Conservation (phyloP, 164 flowering plant species). For the Saururus chinensis region DNA sequence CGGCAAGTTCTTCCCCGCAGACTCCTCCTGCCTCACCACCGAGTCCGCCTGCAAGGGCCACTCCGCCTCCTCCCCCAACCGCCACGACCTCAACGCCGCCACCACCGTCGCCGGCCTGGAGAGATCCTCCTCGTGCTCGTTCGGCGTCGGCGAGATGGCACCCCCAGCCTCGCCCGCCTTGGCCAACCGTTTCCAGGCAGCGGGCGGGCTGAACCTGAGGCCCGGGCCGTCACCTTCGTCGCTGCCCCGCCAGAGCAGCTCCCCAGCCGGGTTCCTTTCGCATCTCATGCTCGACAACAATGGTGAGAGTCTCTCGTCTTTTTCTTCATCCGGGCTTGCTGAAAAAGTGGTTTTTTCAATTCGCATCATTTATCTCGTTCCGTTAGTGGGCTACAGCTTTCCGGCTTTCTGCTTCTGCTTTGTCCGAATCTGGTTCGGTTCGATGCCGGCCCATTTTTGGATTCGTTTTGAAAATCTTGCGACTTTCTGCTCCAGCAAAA, state of each 20-base stretch:
- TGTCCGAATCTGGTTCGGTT: too few relatives aligned
- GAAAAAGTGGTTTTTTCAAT: neutral
- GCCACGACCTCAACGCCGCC: neutral
- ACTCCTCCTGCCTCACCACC: constrained; percentile 23
- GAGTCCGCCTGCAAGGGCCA: constrained; percentile 22
- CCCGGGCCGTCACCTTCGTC: constrained; percentile 19
- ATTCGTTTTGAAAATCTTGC: neutral
- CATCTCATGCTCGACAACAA: constrained; percentile 34
- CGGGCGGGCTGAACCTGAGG: constrained; percentile 9
- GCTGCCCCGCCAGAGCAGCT: constrained; percentile 61
- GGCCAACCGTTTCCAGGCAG: neutral
- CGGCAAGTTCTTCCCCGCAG: constrained; percentile 25
- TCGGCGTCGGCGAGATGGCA: constrained; percentile 12
- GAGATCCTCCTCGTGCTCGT: constrained; percentile 22
- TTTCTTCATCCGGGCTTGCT: neutral
- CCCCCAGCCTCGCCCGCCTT: too few relatives aligned
- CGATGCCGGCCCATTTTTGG: too few relatives aligned
- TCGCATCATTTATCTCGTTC: too few relatives aligned
- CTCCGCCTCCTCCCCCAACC: neutral
- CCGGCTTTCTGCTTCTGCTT: too few relatives aligned
- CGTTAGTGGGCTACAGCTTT: too few relatives aligned
- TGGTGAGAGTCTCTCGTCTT: constrained; percentile 3
- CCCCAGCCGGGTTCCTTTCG: constrained; percentile 63
- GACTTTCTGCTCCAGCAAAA: neutral
- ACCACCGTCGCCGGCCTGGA: constrained; percentile 6